Evolutionary conservation across 2,329 filamentous ascomycete genomes (phyloP).

Genomic region (Arthrobotrys entomopaga): DNA sequence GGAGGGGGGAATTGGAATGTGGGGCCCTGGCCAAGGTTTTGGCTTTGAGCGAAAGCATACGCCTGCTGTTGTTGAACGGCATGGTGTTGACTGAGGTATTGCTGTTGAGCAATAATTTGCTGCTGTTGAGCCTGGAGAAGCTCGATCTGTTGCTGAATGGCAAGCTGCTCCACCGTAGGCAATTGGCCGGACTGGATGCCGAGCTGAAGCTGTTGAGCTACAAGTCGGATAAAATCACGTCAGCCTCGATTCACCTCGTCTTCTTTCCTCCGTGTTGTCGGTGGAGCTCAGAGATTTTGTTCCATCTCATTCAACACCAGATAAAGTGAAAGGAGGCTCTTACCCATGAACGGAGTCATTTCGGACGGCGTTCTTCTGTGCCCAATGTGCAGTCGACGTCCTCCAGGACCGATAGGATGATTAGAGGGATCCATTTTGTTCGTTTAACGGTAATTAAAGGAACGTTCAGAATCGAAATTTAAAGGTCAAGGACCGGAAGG

Average conservation of each 20-base stretch:
- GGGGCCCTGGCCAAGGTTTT: conserved; percentile 76
- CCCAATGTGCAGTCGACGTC: conserved; percentile 94
- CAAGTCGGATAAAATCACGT: conserved; percentile 16
- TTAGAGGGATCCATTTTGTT: conserved; percentile 63
- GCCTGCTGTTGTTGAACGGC: conserved; percentile 79
- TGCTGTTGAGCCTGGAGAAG: conserved; percentile 97
- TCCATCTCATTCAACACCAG: conserved; percentile 37
- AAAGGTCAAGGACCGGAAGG: conserved; percentile 36
- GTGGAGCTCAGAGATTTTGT: neutral
- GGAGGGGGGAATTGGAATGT: conserved; percentile 90
- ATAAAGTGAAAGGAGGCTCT: conserved; percentile 67
- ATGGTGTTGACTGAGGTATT: conserved; percentile 94
- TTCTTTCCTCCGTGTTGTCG: conserved; percentile 31
- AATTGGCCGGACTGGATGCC: conserved; percentile 59
- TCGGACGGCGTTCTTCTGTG: conserved; percentile 97
- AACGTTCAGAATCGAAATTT: conserved; percentile 55
- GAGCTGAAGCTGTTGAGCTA: conserved; percentile 53
- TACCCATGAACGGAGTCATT: conserved; percentile 97
- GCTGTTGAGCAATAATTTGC: conserved; percentile 95
- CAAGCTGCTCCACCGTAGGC: conserved; percentile 87
- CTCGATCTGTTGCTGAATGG: conserved; percentile 98
- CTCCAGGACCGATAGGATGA: conserved; percentile 74
- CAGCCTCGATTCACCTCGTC: conserved; percentile 12
- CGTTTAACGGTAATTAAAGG: conserved; percentile 55
- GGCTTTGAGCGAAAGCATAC: conserved; percentile 78